Base-by-base conservation (phyloP, 2,329 filamentous ascomycete species). In the Basipetospora chlamydospora region DNA sequence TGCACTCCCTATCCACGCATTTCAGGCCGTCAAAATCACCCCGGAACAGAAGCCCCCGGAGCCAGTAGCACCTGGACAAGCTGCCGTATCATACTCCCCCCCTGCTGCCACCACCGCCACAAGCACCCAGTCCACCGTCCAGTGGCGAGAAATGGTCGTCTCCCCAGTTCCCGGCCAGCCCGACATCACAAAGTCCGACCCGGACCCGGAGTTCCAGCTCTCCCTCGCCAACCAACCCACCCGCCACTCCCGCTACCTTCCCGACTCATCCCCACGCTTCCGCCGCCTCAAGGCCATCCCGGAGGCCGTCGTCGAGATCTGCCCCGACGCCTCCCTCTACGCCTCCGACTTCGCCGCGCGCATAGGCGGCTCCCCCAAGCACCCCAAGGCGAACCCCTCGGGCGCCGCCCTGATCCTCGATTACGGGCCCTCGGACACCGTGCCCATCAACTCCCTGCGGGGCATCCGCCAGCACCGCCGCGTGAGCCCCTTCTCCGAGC, bases 341-440 rank as follows among this genome's bases (percentile, higher is more conserved):
- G 74, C 78, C 1, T 66, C 77, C 30, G 82, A 93, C 52, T 84
- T 98, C 53, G 85, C 90, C 5, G 59, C 69, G 10, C 77, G 85
- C 38, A 93, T 98, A 49, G 88, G 88, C 36, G 85, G 84, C 35
- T 64, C 70, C 0, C 40, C 57, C 1, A 46, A 62, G 26, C 45
- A 64, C 5, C 60, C 66, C 1, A 87, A 84, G 51, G 46, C 63
- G 0, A 53, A 52, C 1, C 76, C 87, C 1, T 79, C 77, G 1
- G 90, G 90, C 34, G 90, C 87, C 7, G 90, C 88, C 1, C 66
- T 98, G n/a, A 84, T 98, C 47, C 74, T 98, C 31, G 90, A 98
- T 61, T 98, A 98, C 58, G 90, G 90, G 13, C 81, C 88, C 4
- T 58, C 74, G 3, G 66, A 76, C 47, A 81, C 64, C 0, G 77